Evolutionary conservation across 441 rosid genomes (phyloP).

Genomic region (Populus hybrid): DNA sequence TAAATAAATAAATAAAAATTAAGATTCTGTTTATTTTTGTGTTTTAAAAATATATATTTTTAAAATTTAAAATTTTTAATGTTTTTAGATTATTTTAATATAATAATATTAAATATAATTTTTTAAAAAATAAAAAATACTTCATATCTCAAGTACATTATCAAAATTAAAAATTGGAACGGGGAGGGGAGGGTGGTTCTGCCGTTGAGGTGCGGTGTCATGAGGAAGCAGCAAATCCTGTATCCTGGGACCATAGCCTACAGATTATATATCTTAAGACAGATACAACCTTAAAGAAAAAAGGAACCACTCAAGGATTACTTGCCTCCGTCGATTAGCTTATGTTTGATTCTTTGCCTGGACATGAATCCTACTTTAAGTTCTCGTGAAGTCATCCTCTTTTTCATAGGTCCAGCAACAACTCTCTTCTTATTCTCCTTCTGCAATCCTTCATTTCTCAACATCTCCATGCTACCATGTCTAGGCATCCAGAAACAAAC

Average conservation of each 20-base stretch:
- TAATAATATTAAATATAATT: too few relatives aligned
- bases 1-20: too few relatives aligned
- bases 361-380: conserved; percentile 58
- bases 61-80: too few relatives aligned
- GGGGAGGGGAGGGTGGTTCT: not conserved
- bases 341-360: conserved; percentile 59
- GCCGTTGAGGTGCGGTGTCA: not conserved
- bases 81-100: too few relatives aligned
- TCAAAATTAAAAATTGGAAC: not conserved
- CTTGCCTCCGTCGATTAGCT: conserved; percentile 54
- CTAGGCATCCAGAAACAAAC: conserved; percentile 52
- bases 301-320: conserved; percentile 36
- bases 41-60: too few relatives aligned
- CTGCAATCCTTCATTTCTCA: conserved; percentile 16
- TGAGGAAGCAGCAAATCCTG: not conserved
- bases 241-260: not conserved
- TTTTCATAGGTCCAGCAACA: conserved; percentile 16
- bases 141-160: too few relatives aligned
- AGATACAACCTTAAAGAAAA: not conserved
- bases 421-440: conserved; percentile 25
- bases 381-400: conserved; percentile 48
- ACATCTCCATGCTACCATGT: conserved; percentile 24
- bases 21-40: too few relatives aligned
- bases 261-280: not conserved
- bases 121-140: too few relatives aligned